These are phyloP conservation scores for Tolypocladium ovalisporum DNA, from an alignment of 2,329 filamentous ascomycete genomes.

Conservation along the genomic window DNA sequence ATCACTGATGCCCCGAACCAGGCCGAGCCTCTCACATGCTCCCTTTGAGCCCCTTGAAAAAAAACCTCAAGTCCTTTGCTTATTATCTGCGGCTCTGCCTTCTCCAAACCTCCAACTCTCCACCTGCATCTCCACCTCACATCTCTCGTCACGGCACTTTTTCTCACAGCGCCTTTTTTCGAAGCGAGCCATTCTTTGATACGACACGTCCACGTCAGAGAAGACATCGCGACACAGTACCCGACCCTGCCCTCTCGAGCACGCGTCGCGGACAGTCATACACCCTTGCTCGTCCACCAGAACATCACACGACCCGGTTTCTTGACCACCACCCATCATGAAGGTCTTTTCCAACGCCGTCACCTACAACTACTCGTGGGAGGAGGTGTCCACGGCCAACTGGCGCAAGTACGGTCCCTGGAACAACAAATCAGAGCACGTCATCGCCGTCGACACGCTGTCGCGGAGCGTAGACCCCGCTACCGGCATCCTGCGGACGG, in stretches of 20 bases:
- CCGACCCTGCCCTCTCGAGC: not conserved
- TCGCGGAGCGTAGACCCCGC: slow-evolving; percentile 50
- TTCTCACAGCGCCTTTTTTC: not conserved
- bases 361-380: slow-evolving; percentile 97
- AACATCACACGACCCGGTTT: too few species aligned
- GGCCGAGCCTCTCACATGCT: not conserved
- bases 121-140: not conserved
- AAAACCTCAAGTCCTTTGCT: not conserved
- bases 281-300: too few species aligned
- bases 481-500: slow-evolving; percentile 50
- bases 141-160: not conserved
- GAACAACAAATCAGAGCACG: slow-evolving; percentile 98
- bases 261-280: not conserved
- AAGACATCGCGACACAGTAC: not conserved
- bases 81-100: not conserved
- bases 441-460: slow-evolving; percentile 89
- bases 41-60: not conserved
- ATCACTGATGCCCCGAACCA: not conserved
- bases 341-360: slow-evolving; percentile 88
- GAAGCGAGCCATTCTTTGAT: not conserved
- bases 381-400: slow-evolving; percentile 93
- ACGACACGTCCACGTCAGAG: not conserved
- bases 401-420: slow-evolving; percentile 98
- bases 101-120: not conserved
- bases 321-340: slow-evolving; percentile 42